phyloP scores from a whole-genome alignment of 164 flowering plant species.

The Sedum album region DNA sequence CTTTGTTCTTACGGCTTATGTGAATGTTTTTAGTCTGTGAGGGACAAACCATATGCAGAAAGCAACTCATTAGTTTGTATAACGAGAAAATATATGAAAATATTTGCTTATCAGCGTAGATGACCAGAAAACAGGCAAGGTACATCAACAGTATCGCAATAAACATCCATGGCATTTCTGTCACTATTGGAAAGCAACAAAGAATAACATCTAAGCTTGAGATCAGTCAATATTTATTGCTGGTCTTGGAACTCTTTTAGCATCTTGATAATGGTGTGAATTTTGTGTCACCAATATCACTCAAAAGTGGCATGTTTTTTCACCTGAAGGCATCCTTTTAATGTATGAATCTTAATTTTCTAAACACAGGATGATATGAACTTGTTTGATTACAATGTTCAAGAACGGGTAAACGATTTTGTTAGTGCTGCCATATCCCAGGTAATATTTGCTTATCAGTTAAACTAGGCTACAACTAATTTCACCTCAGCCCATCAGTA shows the following conservation, averaged over 20 bases:
- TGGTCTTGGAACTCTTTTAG: not conserved
- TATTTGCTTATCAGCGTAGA: not conserved
- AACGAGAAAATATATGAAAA: not conserved
- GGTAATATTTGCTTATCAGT: conserved; percentile 15
- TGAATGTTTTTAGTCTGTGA: not conserved
- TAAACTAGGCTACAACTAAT: not conserved
- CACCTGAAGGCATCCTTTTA: not conserved
- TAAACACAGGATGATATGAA: conserved; percentile 27
- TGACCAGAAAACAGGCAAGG: not conserved
- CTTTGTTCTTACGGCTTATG: not conserved
- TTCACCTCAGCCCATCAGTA: not conserved
- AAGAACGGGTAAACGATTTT: conserved; percentile 41
- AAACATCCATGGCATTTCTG: not conserved
- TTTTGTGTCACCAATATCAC: not conserved
- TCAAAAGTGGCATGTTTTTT: not conserved
- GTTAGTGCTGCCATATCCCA: conserved; percentile 43
- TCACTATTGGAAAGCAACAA: not conserved
- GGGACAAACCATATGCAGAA: not conserved
- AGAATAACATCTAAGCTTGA: not conserved
- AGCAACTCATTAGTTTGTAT: not conserved
- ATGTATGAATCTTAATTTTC: not conserved
- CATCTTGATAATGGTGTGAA: not conserved
- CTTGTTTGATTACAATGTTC: conserved; percentile 47
- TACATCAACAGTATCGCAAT: not conserved
- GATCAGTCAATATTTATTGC: not conserved